Conservation (phyloP, 1,284 basidiomycete species). For the Boletus sp. region DNA sequence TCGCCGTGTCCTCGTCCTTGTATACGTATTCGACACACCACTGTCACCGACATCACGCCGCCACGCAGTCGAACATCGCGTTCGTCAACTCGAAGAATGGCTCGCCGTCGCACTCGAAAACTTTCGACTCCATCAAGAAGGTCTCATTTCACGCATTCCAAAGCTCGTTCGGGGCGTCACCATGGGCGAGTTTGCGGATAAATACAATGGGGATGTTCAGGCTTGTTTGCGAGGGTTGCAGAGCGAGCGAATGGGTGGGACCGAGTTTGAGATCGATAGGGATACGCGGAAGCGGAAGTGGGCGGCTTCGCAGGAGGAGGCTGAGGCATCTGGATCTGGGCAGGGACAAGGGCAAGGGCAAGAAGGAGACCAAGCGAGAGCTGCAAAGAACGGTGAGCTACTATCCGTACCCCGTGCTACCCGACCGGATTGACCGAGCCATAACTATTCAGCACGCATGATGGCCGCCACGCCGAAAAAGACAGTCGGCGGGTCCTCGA, state of each 20-base stretch:
- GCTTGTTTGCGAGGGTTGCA: conserved; percentile 63
- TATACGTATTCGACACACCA: background rate
- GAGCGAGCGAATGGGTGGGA: conserved; percentile 51
- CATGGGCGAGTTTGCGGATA: conserved; percentile 72
- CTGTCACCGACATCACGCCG: background rate
- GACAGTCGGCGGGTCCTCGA: conserved; percentile 43
- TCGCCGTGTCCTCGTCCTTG: background rate
- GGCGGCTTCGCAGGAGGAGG: conserved; percentile 60
- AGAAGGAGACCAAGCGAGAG: conserved; percentile 45
- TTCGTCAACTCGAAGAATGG: conserved; percentile 68
- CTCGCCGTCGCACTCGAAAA: conserved; percentile 67
- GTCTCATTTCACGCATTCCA: conserved; percentile 70
- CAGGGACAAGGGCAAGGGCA: conserved; percentile 21
- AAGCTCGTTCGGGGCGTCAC: conserved; percentile 68
- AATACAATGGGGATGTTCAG: conserved; percentile 72
- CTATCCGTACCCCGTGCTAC: rapidly evolving
- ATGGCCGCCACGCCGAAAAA: conserved; percentile 54
- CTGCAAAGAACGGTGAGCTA: conserved; percentile 57
- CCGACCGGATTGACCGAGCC: background rate
- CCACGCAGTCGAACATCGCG: conserved; percentile 61
- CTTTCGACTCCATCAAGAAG: conserved; percentile 69
- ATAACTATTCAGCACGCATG: conserved; percentile 48
- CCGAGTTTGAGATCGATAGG: conserved; percentile 60
- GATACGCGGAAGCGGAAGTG: conserved; percentile 72
- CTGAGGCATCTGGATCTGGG: conserved; percentile 36